phyloP scores from a whole-genome alignment of 257 asterid genomes.

The Ehretia macrophylla region DNA sequence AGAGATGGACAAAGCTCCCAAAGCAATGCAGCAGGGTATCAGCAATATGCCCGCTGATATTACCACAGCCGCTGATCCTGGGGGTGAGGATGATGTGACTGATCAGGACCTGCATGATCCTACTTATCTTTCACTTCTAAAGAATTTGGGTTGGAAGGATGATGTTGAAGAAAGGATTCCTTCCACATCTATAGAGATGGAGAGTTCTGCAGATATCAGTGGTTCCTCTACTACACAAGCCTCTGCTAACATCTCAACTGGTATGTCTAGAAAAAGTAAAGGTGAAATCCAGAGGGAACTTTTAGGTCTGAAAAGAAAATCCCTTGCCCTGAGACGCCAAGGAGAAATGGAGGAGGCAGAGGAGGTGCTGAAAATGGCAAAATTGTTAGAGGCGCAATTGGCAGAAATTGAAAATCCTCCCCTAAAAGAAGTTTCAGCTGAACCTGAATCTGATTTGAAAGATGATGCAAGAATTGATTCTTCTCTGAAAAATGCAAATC shows the following conservation, averaged over 20 bases:
- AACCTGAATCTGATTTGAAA: slow-evolving; percentile 10
- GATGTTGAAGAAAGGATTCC: slow-evolving; percentile 36
- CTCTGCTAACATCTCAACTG: slow-evolving; percentile 14
- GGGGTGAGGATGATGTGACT: slow-evolving; percentile 57
- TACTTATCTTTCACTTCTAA: slow-evolving; percentile 66
- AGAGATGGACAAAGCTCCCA: slow-evolving; percentile 57
- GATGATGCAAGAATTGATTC: slow-evolving; percentile 46
- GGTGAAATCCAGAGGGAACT: slow-evolving; percentile 84
- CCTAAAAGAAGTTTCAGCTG: slow-evolving; percentile 25
- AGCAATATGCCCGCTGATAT: slow-evolving; percentile 25
- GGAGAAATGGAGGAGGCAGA: slow-evolving; percentile 80
- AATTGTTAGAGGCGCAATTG: slow-evolving; percentile 56
- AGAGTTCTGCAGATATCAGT: slow-evolving; percentile 12
- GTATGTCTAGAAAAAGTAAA: slow-evolving; percentile 47
- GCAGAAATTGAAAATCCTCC: slow-evolving; percentile 51
- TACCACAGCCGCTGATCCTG: slow-evolving; percentile 20
- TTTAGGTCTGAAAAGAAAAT: slow-evolving; percentile 71
- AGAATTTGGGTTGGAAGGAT: slow-evolving; percentile 88
- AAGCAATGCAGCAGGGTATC: slow-evolving; percentile 21
- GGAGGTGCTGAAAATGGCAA: slow-evolving; percentile 63
- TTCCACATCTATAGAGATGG: slow-evolving; percentile 18
- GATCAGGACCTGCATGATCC: slow-evolving; percentile 92
- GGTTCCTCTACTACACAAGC: slow-evolving; percentile 26
- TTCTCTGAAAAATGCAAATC: neutral
- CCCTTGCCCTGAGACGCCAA: slow-evolving; percentile 72